These are phyloP conservation scores for Diaporthe sp. DNA, from an alignment of 2,329 filamentous ascomycete genomes.

Conservation along the genomic window DNA sequence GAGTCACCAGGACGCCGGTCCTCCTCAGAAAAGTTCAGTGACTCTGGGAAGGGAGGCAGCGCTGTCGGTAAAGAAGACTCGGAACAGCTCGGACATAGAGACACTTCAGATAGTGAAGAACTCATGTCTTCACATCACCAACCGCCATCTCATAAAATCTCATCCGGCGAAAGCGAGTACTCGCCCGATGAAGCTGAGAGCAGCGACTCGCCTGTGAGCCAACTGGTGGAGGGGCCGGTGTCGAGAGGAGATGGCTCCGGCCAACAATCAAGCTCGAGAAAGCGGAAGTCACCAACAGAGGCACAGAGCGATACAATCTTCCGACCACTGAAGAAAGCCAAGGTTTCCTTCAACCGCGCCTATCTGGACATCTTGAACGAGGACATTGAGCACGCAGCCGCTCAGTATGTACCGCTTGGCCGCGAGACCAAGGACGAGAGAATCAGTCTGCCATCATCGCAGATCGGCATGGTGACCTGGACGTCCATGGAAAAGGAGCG, in stretches of 20 bases:
- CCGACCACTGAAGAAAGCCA: constrained; percentile 61
- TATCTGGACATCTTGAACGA: constrained; percentile 69
- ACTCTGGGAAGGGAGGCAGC: not conserved
- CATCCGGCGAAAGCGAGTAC: constrained; percentile 4
- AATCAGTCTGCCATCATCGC: constrained; percentile 58
- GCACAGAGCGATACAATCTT: not conserved
- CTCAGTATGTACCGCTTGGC: constrained; percentile 49
- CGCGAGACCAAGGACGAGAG: constrained; percentile 41
- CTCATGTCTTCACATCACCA: not conserved
- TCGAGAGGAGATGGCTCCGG: not conserved
- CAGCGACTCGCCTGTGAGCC: not conserved
- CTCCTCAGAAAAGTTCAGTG: not conserved
- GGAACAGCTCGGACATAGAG: not conserved
- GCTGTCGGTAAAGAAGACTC: not conserved
- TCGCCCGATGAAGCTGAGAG: constrained; percentile 8
- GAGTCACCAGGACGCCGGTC: not conserved
- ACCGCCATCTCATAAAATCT: constrained; percentile 28
- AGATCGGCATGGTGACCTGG: constrained; percentile 81
- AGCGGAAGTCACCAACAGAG: constrained; percentile 31
- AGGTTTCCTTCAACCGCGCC: constrained; percentile 56
- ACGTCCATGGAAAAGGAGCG: constrained; percentile 76
- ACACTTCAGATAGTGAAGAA: not conserved
- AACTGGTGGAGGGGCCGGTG: not conserved
- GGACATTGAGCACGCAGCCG: constrained; percentile 68
- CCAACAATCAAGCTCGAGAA: not conserved